These are phyloP conservation scores for Pseudopithomyces chartarum DNA, from an alignment of 2,329 filamentous ascomycete species.

Conservation along the genomic window DNA sequence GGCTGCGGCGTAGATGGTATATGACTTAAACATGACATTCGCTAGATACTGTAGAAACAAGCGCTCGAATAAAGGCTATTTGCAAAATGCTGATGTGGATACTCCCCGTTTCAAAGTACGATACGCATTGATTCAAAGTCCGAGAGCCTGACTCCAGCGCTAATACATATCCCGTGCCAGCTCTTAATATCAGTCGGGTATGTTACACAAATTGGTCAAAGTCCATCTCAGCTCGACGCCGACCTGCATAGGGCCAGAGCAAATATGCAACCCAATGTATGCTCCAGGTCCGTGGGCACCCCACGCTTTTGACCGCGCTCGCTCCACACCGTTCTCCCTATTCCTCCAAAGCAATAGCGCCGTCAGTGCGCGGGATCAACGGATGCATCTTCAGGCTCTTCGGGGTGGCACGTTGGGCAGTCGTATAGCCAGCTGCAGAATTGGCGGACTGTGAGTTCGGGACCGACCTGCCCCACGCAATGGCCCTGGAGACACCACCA, in stretches of 20 bases:
- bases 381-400: slow-evolving; percentile 7
- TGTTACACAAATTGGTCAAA: background rate
- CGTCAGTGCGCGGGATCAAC: background rate
- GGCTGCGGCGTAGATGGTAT: background rate
- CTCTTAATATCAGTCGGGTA: background rate
- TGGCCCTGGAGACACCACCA: slow-evolving; percentile 38
- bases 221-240: background rate
- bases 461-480: slow-evolving; percentile 7
- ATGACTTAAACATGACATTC: background rate
- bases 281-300: background rate
- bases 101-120: background rate
- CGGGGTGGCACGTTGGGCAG: slow-evolving; percentile 18
- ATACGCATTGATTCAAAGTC: background rate
- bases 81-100: background rate
- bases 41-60: background rate
- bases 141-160: background rate
- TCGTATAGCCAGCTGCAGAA: slow-evolving; percentile 24
- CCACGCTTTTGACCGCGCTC: background rate
- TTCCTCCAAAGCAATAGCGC: background rate
- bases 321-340: background rate
- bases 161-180: background rate
- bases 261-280: background rate
- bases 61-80: background rate
- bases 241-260: background rate
- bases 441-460: slow-evolving; percentile 16